These are phyloP conservation scores for Starmerella sirachaensis DNA, from an alignment of 805 yeast species.

Conservation along the genomic window DNA sequence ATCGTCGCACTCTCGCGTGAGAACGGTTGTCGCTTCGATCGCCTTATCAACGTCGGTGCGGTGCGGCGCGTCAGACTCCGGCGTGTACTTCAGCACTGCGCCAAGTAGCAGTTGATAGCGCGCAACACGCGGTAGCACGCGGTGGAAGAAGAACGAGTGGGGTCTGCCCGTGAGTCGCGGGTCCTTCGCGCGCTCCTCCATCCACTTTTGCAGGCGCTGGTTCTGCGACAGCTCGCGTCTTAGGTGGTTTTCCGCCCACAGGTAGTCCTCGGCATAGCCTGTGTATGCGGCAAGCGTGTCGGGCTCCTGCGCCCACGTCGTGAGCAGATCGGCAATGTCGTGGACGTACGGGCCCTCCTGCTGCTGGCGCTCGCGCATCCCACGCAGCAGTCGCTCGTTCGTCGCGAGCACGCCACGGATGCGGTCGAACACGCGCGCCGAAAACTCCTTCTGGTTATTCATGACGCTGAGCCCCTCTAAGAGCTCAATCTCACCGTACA, in stretches of 20 bases:
- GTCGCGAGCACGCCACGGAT: conserved; percentile 44
- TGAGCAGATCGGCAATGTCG: conserved; percentile 38
- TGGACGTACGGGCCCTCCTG: conserved; percentile 53
- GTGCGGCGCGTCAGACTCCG: conserved; percentile 33
- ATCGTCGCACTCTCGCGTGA: conserved; percentile 50
- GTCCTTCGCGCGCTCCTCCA: conserved; percentile 39
- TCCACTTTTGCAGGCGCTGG: conserved; percentile 46
- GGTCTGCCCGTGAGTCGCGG: conserved; percentile 33
- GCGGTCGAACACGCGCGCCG: conserved; percentile 45
- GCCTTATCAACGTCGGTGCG: conserved; percentile 34
- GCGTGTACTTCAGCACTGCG: conserved; percentile 44
- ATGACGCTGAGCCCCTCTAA: conserved; percentile 29
- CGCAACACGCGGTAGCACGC: conserved; percentile 44
- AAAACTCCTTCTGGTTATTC: conserved; percentile 43
- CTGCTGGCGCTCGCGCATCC: conserved; percentile 44
- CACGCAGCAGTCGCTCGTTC: conserved; percentile 46
- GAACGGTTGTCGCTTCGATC: conserved; percentile 39
- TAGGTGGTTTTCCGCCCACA: conserved; percentile 32
- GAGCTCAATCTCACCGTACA: conserved; percentile 35
- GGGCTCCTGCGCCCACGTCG: conserved; percentile 45
- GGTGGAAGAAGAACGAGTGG: conserved; percentile 39
- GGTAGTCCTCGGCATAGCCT: conserved; percentile 40
- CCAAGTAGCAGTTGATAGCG: conserved; percentile 50
- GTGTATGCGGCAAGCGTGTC: conserved; percentile 42
- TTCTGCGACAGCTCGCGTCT: conserved; percentile 33